Conservation (phyloP, 345 rosid species). For the Moricandia arvensis region DNA sequence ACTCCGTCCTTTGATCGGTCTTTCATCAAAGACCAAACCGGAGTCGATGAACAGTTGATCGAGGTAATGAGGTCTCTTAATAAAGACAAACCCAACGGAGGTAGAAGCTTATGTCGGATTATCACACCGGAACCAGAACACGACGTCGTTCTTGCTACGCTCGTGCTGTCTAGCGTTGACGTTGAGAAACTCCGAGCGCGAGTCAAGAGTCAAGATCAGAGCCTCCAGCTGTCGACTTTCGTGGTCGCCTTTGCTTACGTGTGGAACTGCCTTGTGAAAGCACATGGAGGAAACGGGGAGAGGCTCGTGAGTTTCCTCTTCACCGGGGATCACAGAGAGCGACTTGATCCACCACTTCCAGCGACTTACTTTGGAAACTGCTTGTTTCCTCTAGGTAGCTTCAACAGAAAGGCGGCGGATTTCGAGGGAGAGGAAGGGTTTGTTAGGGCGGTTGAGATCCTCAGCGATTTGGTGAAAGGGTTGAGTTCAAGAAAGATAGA, state of each 20-base stretch:
- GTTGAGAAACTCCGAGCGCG: slow-evolving; percentile 30
- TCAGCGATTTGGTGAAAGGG: slow-evolving; percentile 11
- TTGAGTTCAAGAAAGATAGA: slow-evolving; percentile 6
- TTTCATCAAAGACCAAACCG: slow-evolving; percentile 4
- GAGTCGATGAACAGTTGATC: slow-evolving; percentile 23
- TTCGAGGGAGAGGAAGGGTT: slow-evolving; percentile 22
- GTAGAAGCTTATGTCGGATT: slow-evolving; percentile 23
- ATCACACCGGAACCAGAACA: background rate
- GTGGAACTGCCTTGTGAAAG: slow-evolving; percentile 30
- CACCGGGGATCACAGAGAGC: slow-evolving; percentile 1
- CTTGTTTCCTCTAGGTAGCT: slow-evolving; percentile 4
- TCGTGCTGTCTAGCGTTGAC: slow-evolving; percentile 29
- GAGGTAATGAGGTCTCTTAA: background rate
- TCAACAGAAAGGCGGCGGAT: background rate
- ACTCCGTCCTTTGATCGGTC: slow-evolving; percentile 31
- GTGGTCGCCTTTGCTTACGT: slow-evolving; percentile 35
- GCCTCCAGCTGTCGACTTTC: slow-evolving; percentile 34
- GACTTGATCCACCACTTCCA: background rate
- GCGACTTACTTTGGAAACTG: slow-evolving; percentile 23
- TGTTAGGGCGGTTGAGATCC: slow-evolving; percentile 6
- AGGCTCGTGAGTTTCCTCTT: background rate
- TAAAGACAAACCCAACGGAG: background rate
- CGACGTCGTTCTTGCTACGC: slow-evolving; percentile 30
- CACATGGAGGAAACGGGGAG: slow-evolving; percentile 15
- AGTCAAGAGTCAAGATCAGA: slow-evolving; percentile 9